Percentiles rank a stretch among this genome's conserved stretches.
These are phyloP conservation scores for Pythium aquatile DNA, from an alignment of 352 stramenopile species.

Conservation along the genomic window DNA sequence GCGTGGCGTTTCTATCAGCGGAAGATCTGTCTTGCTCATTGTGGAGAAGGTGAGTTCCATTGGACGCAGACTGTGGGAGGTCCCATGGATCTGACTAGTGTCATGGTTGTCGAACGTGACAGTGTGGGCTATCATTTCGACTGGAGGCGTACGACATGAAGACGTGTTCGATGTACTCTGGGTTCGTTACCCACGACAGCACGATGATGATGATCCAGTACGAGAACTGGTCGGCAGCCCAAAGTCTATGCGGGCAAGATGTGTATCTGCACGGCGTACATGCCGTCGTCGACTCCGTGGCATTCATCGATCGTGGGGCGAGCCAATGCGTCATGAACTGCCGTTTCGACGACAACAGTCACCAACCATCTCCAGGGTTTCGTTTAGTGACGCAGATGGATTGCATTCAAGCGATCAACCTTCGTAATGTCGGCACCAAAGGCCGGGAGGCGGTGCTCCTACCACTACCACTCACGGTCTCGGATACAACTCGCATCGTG, in stretches of 20 bases:
- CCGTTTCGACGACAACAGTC: neutral
- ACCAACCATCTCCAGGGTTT: neutral
- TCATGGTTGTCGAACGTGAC: neutral
- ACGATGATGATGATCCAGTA: conserved; percentile 48
- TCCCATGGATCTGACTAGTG: neutral
- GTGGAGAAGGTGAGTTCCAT: conserved; percentile 52
- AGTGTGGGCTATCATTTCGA: conserved; percentile 70
- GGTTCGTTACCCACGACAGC: conserved; percentile 54
- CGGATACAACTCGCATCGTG: conserved; percentile 44
- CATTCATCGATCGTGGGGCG: conserved; percentile 35
- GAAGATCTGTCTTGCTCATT: conserved; percentile 42
- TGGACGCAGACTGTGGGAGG: neutral
- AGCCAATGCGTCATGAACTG: conserved; percentile 46
- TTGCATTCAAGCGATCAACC: conserved; percentile 52
- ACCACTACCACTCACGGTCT: conserved; percentile 33
- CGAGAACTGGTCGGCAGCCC: conserved; percentile 56
- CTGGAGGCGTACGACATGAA: conserved; percentile 58
- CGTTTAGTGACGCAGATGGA: conserved; percentile 26
- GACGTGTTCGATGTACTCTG: conserved; percentile 44
- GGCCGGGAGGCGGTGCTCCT: conserved; percentile 26
- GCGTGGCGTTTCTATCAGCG: conserved; percentile 50
- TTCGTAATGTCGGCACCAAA: conserved; percentile 34
- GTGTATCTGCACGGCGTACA: conserved; percentile 36
- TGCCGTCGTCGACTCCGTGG: conserved; percentile 35
- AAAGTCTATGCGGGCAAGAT: conserved; percentile 41